These are phyloP conservation scores for Penicillium brasilianum DNA, from an alignment of 2,329 filamentous ascomycete genomes.

Conservation along the genomic window DNA sequence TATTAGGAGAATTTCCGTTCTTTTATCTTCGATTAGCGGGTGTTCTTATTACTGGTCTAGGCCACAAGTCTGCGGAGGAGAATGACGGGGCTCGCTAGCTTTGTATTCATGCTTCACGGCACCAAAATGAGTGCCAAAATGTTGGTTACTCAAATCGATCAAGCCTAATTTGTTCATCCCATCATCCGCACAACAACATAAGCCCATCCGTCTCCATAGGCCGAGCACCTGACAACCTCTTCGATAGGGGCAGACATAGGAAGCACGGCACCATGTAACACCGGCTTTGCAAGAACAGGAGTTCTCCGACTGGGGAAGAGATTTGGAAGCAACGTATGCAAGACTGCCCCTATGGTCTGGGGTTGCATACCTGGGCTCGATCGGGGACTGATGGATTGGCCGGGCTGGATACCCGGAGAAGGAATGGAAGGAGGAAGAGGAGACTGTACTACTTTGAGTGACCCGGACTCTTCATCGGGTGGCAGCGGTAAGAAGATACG, in stretches of 20 bases:
- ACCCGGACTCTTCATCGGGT: conserved; percentile 56
- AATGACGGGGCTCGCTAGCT: no score
- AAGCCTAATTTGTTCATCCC: conserved; percentile 30
- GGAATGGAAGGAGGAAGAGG: conserved; percentile 63
- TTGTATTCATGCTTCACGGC: no score
- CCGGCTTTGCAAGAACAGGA: conserved; percentile 79
- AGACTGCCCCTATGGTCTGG: conserved; percentile 75
- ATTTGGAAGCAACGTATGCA: conserved; percentile 75
- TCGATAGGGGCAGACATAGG: conserved; percentile 80
- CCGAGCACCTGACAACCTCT: conserved; percentile 79
- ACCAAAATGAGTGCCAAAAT: no score
- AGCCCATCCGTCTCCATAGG: conserved; percentile 92
- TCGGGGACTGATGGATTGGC: conserved; percentile 27
- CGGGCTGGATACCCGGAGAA: conserved; percentile 31
- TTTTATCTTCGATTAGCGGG: no score
- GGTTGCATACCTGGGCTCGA: conserved; percentile 51
- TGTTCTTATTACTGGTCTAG: no score
- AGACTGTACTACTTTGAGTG: conserved; percentile 74
- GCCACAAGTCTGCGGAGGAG: no score
- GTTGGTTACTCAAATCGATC: no score
- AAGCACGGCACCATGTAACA: conserved; percentile 83
- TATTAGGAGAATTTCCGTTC: no score
- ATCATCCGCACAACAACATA: conserved; percentile 80
- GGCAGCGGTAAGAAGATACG: conserved; percentile 80
- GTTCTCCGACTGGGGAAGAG: conserved; percentile 87